phyloP scores from a whole-genome alignment of 345 rosid genomes.

The Jatropha curcas region DNA sequence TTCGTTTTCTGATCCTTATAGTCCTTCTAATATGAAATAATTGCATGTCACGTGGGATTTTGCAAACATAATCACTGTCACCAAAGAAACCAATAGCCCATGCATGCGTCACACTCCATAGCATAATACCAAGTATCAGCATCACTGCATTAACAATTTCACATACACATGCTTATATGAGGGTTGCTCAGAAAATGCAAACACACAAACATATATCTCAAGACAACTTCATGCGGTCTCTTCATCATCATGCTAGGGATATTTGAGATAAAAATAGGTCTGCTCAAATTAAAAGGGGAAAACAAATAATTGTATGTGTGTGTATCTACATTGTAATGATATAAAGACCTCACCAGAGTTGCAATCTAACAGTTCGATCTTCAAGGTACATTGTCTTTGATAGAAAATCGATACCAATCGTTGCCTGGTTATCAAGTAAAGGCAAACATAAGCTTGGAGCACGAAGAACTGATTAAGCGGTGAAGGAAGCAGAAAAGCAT shows the following conservation, averaged over 20 bases:
- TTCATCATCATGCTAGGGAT: background rate
- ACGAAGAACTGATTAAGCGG: background rate
- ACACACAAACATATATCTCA: background rate
- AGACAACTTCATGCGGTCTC: background rate
- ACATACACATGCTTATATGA: background rate
- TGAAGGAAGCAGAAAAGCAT: background rate
- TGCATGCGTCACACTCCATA: background rate
- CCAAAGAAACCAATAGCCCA: background rate
- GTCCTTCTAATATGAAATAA: too few species aligned
- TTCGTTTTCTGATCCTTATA: background rate
- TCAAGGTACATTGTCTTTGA: slow-evolving; percentile 28
- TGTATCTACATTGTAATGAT: background rate
- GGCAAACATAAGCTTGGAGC: background rate
- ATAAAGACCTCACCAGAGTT: slow-evolving; percentile 21
- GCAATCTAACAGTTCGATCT: slow-evolving; percentile 30
- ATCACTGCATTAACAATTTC: background rate
- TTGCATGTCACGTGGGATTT: background rate
- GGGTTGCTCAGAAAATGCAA: background rate
- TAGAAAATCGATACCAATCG: slow-evolving; percentile 28
- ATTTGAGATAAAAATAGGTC: background rate
- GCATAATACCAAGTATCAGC: background rate
- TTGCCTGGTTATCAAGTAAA: slow-evolving; percentile 18
- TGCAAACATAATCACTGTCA: background rate
- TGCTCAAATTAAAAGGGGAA: background rate
- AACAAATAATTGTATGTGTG: background rate